Conservation (phyloP, 2,329 filamentous ascomycete species). For the Aspergillus sp. region DNA sequence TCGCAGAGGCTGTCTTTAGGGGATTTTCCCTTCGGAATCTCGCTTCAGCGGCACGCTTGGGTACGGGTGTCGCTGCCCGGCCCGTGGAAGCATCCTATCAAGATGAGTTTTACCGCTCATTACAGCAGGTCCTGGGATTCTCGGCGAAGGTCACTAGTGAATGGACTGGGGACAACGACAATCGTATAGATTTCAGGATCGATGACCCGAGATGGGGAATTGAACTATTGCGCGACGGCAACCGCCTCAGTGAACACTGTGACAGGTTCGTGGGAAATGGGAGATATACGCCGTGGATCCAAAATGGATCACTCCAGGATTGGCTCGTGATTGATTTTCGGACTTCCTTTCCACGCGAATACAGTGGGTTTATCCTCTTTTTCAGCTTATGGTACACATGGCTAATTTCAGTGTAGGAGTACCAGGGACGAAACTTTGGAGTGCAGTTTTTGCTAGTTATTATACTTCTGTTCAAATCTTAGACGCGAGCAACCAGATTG, state of each 20-base stretch:
- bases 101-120: conserved; percentile 9
- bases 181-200: conserved; percentile 11
- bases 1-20: conserved; percentile 4
- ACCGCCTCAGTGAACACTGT: conserved; percentile 10
- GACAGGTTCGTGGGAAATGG: conserved; percentile 7
- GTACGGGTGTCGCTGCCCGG: neutral
- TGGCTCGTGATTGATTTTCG: conserved; percentile 14
- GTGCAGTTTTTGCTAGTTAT: conserved; percentile 7
- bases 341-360: conserved; percentile 3
- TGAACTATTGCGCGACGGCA: conserved; percentile 13
- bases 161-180: conserved; percentile 6
- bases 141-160: conserved; percentile 6
- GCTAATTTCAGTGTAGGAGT: conserved; percentile 3
- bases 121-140: neutral
- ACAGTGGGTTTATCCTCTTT: neutral
- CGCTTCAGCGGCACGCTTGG: conserved; percentile 2
- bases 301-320: conserved; percentile 8
- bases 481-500: conserved; percentile 1
- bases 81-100: conserved; percentile 8
- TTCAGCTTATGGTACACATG: neutral
- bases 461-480: conserved; percentile 5
- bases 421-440: conserved; percentile 7
- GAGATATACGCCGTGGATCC: conserved; percentile 9
- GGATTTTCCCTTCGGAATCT: conserved; percentile 5
- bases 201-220: conserved; percentile 10